Evolutionary conservation across 495 filamentous ascomycete species (phyloP), one percentile per base, ranked within the genome.

Genomic region (Penicillium paradoxum): DNA sequence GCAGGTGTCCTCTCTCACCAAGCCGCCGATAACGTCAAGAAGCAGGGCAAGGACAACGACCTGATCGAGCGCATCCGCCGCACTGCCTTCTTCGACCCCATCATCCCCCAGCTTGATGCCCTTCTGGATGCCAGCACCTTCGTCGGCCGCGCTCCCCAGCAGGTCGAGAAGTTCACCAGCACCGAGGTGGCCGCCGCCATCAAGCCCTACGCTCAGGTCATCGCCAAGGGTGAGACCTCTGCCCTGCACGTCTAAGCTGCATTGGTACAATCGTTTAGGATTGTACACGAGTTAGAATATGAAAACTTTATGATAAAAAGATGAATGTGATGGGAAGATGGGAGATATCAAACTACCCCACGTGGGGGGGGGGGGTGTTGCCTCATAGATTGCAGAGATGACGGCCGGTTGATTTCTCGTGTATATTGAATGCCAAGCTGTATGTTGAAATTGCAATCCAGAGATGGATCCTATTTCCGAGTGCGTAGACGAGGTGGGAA

Each of bases 1-100:
- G 11, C 32, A 72, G 83, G 88, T 50, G 87, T 96, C 13, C 78
- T 97, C 52, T 88, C 83, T n/a, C 91, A 92, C 69, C 76, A 97
- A 73, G 91, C 93, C 4, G 79, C 78, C 54, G 77, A 78, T 34
- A 82, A 85, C 15, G 90, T 98, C 45, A 97, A 97, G 78, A 78
- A 79, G 62, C 72, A 85, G 67, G 91, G 90, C 37, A 80, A 83
- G 51, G 70, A 81, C 51, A 97, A 97, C 65, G 91, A 96, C 69
- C 76, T 98, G 4, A 79, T 96, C 45, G 83, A 88, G 56, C 79
- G 90, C 14, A 89, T 97, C 65, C 84, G 83, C 70, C 76, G 72
- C 50, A 80, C 78, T 15, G 71, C 79, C 41, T 96, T 90, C 79
- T 97, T 98, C 77, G 72, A 79, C 63, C 86, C 89, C n/a, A 85